Evolutionary conservation across 148 eudicot species (phyloP).

Genomic region (Amaranthus hypochondriacus): DNA sequence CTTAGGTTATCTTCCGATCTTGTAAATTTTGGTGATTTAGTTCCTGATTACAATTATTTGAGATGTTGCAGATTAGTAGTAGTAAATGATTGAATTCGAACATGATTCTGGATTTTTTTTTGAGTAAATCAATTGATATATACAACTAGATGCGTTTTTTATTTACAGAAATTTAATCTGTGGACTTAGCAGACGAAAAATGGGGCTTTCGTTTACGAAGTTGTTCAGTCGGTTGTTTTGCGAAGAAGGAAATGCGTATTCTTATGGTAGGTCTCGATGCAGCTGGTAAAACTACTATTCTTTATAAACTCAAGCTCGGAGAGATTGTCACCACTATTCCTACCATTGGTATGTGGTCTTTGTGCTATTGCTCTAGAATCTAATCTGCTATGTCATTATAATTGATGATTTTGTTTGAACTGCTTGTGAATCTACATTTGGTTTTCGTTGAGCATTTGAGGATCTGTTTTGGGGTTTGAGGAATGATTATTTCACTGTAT

Average conservation of each 20-base stretch:
- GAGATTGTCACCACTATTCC: constrained; percentile 58
- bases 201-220: constrained; percentile 54
- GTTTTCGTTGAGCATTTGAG: neutral
- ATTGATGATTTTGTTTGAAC: neutral
- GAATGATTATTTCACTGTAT: too few relatives aligned
- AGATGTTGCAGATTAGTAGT: too few relatives aligned
- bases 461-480: too few relatives aligned
- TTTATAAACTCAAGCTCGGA: constrained; percentile 51
- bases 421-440: neutral
- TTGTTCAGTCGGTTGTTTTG: constrained; percentile 52
- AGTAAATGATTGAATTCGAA: too few relatives aligned
- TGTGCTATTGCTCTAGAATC: neutral
- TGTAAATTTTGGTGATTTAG: too few relatives aligned
- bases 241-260: constrained; percentile 55
- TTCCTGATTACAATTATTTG: too few relatives aligned
- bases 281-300: constrained; percentile 17
- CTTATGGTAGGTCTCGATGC: constrained; percentile 56
- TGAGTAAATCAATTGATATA: too few relatives aligned
- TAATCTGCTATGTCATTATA: neutral
- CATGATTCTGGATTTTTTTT: too few relatives aligned
- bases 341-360: constrained; percentile 26
- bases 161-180: neutral
- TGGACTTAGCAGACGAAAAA: constrained; percentile 26
- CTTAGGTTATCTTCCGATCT: too few relatives aligned
- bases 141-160: too few relatives aligned